These are phyloP conservation scores for Alternaria panax DNA, from an alignment of 2,329 filamentous ascomycete genomes.

Conservation along the genomic window DNA sequence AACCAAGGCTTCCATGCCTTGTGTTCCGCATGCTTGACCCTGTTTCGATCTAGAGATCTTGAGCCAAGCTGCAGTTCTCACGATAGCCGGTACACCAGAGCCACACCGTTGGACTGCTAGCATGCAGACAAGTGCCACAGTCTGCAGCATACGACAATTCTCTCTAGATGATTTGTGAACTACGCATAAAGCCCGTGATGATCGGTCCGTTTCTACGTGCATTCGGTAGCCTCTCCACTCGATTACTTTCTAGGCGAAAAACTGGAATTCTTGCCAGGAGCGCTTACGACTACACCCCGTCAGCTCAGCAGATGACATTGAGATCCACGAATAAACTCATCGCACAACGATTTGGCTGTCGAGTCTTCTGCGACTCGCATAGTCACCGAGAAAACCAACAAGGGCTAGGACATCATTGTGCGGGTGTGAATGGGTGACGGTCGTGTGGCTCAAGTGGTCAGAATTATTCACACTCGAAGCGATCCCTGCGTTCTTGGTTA, in stretches of 20 bases:
- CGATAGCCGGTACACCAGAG: slow-evolving; percentile 8
- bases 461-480: not conserved
- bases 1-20: slow-evolving; percentile 5
- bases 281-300: not conserved
- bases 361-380: not conserved
- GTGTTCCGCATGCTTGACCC: slow-evolving; percentile 9
- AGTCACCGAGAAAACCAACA: not conserved
- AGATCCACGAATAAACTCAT: not conserved
- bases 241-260: not conserved
- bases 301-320: not conserved
- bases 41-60: not conserved
- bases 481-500: not conserved
- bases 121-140: not conserved
- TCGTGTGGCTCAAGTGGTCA: not conserved
- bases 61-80: slow-evolving; percentile 7
- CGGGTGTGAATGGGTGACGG: not conserved
- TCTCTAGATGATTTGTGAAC: not conserved
- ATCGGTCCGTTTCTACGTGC: not conserved
- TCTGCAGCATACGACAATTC: not conserved
- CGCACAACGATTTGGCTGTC: not conserved
- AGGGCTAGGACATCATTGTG: not conserved
- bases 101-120: slow-evolving; percentile 1
- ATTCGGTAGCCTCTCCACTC: not conserved
- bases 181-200: not conserved
- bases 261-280: not conserved